A percentile compares a stretch with the other conserved stretches of the same genome.
Conservation (phyloP, 2,329 filamentous ascomycete genomes). For the Leptographium flavum region DNA sequence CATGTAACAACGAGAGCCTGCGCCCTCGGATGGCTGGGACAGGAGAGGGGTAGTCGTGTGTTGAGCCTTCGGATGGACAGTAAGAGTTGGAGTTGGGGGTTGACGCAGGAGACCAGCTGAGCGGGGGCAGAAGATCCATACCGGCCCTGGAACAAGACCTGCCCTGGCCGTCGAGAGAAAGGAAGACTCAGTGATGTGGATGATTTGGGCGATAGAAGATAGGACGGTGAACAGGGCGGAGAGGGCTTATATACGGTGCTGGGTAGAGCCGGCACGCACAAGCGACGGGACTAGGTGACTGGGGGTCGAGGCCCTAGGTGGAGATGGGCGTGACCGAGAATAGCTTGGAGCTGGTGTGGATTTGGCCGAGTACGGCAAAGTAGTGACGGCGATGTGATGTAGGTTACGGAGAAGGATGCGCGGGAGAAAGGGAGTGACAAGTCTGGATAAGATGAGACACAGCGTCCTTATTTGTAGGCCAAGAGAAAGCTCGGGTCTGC, state of each 20-base stretch:
- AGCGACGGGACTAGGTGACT: no score
- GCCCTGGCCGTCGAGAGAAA: not conserved
- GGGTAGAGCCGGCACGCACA: no score
- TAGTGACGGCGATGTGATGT: not conserved
- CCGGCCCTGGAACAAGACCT: slow-evolving; percentile 3
- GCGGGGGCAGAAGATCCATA: slow-evolving; percentile 37
- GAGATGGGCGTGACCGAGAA: no score
- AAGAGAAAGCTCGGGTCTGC: no score
- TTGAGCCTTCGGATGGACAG: slow-evolving; percentile 25
- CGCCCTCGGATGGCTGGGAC: slow-evolving; percentile 27
- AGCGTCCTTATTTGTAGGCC: not conserved
- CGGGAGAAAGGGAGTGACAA: not conserved
- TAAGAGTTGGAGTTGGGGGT: slow-evolving; percentile 30
- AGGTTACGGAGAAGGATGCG: no score
- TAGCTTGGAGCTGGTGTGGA: no score
- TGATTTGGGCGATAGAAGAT: no score
- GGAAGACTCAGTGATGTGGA: no score
- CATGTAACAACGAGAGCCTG: slow-evolving; percentile 27
- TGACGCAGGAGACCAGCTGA: slow-evolving; percentile 28
- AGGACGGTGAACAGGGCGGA: not conserved
- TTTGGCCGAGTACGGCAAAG: no score
- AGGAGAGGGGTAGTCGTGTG: slow-evolving; percentile 32
- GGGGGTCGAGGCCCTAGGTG: no score
- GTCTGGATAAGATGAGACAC: not conserved
- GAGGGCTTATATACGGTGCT: no score